phyloP scores from a whole-genome alignment of 805 yeast genomes.

The Saturnispora besseyi region DNA sequence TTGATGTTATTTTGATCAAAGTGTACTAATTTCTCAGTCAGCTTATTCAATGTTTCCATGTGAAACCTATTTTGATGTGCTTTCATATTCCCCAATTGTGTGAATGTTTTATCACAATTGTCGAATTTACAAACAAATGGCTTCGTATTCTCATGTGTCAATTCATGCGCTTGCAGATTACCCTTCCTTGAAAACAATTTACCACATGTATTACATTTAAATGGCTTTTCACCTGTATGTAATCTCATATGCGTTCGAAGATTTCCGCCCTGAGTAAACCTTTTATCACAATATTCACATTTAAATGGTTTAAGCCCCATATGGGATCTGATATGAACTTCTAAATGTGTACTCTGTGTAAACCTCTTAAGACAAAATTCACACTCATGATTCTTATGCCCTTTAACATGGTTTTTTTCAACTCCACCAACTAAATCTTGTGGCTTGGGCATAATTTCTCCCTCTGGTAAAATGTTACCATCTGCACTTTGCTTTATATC shows the following conservation, averaged over 20 bases:
- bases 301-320: slow-evolving; percentile 79
- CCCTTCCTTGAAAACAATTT: slow-evolving; percentile 84
- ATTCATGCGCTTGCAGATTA: slow-evolving; percentile 76
- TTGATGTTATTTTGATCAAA: slow-evolving; percentile 36
- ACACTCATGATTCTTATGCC: slow-evolving; percentile 55
- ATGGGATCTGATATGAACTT: slow-evolving; percentile 81
- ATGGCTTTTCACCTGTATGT: slow-evolving; percentile 92
- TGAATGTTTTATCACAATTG: slow-evolving; percentile 72
- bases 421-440: slow-evolving; percentile 72
- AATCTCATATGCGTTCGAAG: slow-evolving; percentile 74
- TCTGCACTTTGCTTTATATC: slow-evolving; percentile 57
- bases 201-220: slow-evolving; percentile 66
- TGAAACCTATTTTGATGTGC: slow-evolving; percentile 92
- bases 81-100: slow-evolving; percentile 88
- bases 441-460: slow-evolving; percentile 38
- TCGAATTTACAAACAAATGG: slow-evolving; percentile 78
- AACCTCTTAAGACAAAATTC: slow-evolving; percentile 72
- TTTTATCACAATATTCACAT: slow-evolving; percentile 69
- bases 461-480: slow-evolving; percentile 40
- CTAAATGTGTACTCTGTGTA: slow-evolving; percentile 85
- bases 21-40: slow-evolving; percentile 62
- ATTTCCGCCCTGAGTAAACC: slow-evolving; percentile 87
- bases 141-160: slow-evolving; percentile 71
- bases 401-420: slow-evolving; percentile 45
- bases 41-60: slow-evolving; percentile 52